Evolutionary conservation across 371 early-diverging fungal genomes (phyloP).

Genomic region (Catenaria anguillulae): DNA sequence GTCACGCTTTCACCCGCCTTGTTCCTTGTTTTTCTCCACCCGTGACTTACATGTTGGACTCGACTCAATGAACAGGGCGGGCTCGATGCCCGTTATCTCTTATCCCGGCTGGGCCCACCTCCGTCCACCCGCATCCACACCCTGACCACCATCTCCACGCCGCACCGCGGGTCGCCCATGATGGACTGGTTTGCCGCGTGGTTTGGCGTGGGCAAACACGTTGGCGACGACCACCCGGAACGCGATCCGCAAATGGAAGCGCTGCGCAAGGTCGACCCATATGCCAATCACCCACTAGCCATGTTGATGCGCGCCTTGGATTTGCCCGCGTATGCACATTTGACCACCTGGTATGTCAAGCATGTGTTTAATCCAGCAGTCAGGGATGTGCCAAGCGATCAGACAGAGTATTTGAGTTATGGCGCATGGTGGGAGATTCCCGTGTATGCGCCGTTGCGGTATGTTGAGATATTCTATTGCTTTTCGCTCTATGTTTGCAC

Average conservation of each 20-base stretch:
- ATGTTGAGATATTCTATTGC: too few relatives aligned
- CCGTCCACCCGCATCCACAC: constrained; percentile 43
- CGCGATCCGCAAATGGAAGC: neutral
- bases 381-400: too few relatives aligned
- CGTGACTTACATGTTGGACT: too few relatives aligned
- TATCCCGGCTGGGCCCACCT: constrained; percentile 52
- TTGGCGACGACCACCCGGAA: neutral
- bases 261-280: constrained; percentile 4
- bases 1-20: too few relatives aligned
- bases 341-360: constrained; percentile 69
- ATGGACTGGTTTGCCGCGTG: constrained; percentile 82
- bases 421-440: constrained; percentile 42
- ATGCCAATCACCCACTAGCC: constrained; percentile 9
- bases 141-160: constrained; percentile 74
- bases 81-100: constrained; percentile 40
- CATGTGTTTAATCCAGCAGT: constrained; percentile 72
- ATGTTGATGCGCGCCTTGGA: constrained; percentile 43
- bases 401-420: constrained; percentile 66
- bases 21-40: too few relatives aligned
- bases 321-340: constrained; percentile 71
- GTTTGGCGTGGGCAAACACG: constrained; percentile 36
- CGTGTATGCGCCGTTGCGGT: constrained; percentile 28
- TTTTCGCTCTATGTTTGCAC: too few relatives aligned
- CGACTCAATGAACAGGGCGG: constrained; percentile 48
- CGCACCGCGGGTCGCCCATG: constrained; percentile 77